Percentiles rank a stretch among this genome's conserved stretches.
These are phyloP conservation scores for Calonectria leucothoes DNA, from an alignment of 2,329 filamentous ascomycete genomes.

Conservation along the genomic window DNA sequence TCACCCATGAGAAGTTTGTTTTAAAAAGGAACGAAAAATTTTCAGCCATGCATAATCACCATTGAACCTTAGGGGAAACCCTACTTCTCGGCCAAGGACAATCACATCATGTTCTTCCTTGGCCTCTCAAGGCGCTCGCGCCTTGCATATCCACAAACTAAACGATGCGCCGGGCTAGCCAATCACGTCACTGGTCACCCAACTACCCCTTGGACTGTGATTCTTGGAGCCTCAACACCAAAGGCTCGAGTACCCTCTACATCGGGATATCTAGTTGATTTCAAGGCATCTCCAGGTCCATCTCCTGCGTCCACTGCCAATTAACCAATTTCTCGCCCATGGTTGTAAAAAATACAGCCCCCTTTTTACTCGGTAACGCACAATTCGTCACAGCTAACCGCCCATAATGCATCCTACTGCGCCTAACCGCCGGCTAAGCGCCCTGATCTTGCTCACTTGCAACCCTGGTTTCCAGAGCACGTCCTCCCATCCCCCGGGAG, in stretches of 20 bases:
- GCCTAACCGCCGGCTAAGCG: conserved; percentile 43
- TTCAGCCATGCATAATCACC: not conserved
- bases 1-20: not conserved
- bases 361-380: not conserved
- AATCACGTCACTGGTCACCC: conserved; percentile 27
- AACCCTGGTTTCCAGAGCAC: conserved; percentile 28
- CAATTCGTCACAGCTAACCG: conserved; percentile 20
- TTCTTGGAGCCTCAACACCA: conserved; percentile 43
- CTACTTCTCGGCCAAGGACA: not conserved
- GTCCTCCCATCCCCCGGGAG: conserved; percentile 13
- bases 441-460: conserved; percentile 26
- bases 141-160: not conserved
- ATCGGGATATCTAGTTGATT: not conserved
- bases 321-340: not conserved
- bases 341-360: conserved; percentile 28
- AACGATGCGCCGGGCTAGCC: conserved; percentile 10
- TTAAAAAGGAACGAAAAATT: not conserved
- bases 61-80: not conserved
- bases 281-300: not conserved
- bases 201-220: conserved; percentile 23
- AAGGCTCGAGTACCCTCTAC: not conserved
- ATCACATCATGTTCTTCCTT: not conserved
- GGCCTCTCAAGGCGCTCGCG: not conserved
- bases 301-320: not conserved
- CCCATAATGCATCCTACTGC: conserved; percentile 23